phyloP scores from a whole-genome alignment of 495 filamentous ascomycete genomes.

The Achaetomiella virescens region DNA sequence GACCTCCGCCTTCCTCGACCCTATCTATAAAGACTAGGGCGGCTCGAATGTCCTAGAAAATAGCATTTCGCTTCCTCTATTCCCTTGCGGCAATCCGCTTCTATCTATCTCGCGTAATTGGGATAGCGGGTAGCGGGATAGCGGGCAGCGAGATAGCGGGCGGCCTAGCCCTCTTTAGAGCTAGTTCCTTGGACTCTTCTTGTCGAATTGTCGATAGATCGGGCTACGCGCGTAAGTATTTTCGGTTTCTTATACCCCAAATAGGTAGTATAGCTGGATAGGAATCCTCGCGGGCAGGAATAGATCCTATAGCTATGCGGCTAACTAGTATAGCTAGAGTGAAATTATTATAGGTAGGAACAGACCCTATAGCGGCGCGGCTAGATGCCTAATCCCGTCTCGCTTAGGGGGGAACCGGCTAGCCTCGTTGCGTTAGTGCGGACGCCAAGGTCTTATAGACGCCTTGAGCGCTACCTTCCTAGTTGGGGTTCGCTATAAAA shows the following conservation, averaged over 20 bases:
- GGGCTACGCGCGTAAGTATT: constrained; percentile 7
- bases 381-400: constrained; percentile 6
- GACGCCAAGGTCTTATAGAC: constrained; percentile 1
- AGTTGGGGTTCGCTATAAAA: constrained; percentile 8
- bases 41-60: constrained; percentile 5
- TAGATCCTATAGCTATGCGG: no score
- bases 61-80: constrained; percentile 10
- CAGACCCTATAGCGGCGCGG: not conserved
- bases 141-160: not conserved
- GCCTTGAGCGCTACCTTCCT: constrained; percentile 6
- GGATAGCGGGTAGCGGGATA: not conserved
- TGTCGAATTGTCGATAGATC: constrained; percentile 9
- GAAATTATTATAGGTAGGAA: not conserved
- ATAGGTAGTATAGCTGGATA: constrained; percentile 13
- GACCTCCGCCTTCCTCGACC: constrained; percentile 5
- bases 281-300: constrained; percentile 1
- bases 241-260: constrained; percentile 10
- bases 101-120: constrained; percentile 5
- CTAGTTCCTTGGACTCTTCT: constrained; percentile 5
- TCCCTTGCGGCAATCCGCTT: constrained; percentile 1
- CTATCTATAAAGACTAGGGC: not conserved
- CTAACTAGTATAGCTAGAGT: no score
- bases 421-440: not conserved
- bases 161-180: constrained; percentile 7
- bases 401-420: not conserved